Evolutionary conservation across 768 basidiomycete species (phyloP), one percentile per base, ranked within the genome.

Genomic region (Termitomyces sp.): DNA sequence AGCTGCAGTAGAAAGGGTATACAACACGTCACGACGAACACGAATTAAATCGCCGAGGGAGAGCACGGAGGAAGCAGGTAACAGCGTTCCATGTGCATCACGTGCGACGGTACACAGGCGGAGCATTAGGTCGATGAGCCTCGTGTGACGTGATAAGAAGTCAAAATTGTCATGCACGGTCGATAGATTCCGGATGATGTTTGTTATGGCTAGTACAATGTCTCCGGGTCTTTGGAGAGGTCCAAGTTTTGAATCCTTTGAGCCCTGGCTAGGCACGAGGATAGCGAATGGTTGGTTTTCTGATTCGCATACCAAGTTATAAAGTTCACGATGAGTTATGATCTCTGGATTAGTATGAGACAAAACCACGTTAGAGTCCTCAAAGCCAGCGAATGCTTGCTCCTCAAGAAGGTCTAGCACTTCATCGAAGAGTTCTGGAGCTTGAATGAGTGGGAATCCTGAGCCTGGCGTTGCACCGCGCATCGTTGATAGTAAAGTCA

Each of bases 101-200:
- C 65, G 62, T 36, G 72, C 72, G n/a, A 88, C 70, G 49, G 74
- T 73, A 66, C 86, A 88, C n/a, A 92, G 61, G 10, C 87, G 86
- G 28, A 94, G 76, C 50, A 94, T 65, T 28, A 90, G 64, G 63
- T 85, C 81, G 36, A 92, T 70, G 13, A 90, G 69, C 51, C 85
- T 77, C 6, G 81, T 79, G 58, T 91, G 85, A 41, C 74, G 79
- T 1, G 86, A 80, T 65, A 96, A 76, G 65, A 82, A 84, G 45
- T 76, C 74, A 60, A 79, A 69, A 65, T 96, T 96, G 61, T 95
- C 88, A 7, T 71, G 73, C 57, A 87, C 76, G 60, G 85, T 74
- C n/a, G 90, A 84, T 63, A 97, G 77, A 73, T 96, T 97, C 47
- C 93, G 90, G 54, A 98, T 76, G 65, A 98, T 84, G 69, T 90